Percentiles rank a stretch among this genome's conserved stretches.
Evolutionary conservation across 495 filamentous ascomycete species (phyloP).

Genomic region (Trichoderma virens): DNA sequence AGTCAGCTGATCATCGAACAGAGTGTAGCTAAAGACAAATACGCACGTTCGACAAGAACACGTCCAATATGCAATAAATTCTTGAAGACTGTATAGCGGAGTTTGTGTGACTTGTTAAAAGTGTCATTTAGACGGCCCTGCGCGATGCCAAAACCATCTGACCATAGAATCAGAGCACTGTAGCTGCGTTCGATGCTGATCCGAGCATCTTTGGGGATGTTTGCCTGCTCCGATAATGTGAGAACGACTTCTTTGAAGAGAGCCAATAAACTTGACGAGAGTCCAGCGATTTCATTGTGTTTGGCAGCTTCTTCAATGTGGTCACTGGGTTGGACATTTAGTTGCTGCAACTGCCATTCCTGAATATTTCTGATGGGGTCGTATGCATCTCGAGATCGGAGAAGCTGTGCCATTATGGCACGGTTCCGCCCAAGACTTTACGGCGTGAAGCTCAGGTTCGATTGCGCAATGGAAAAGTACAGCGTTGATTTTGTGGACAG

Average conservation of each 20-base stretch:
- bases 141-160: slow-evolving; percentile 11
- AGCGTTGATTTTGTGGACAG: too few relatives aligned
- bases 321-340: background rate
- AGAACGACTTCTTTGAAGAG: background rate
- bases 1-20: background rate
- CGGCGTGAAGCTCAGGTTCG: too few relatives aligned
- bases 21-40: background rate
- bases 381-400: background rate
- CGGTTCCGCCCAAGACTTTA: too few relatives aligned
- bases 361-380: background rate
- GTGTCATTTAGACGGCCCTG: slow-evolving; percentile 2
- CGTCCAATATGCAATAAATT: background rate
- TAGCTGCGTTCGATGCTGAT: slow-evolving; percentile 10
- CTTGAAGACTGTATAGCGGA: background rate
- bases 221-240: background rate
- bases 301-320: background rate
- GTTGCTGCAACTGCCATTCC: background rate
- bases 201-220: background rate
- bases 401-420: background rate
- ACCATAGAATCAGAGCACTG: slow-evolving; percentile 11
- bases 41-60: background rate
- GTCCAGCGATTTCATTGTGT: background rate
- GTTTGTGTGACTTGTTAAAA: background rate
- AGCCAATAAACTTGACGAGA: background rate
- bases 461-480: too few relatives aligned